These are phyloP conservation scores for Orbilia javanica DNA, from an alignment of 2,329 filamentous ascomycete genomes.

Conservation along the genomic window DNA sequence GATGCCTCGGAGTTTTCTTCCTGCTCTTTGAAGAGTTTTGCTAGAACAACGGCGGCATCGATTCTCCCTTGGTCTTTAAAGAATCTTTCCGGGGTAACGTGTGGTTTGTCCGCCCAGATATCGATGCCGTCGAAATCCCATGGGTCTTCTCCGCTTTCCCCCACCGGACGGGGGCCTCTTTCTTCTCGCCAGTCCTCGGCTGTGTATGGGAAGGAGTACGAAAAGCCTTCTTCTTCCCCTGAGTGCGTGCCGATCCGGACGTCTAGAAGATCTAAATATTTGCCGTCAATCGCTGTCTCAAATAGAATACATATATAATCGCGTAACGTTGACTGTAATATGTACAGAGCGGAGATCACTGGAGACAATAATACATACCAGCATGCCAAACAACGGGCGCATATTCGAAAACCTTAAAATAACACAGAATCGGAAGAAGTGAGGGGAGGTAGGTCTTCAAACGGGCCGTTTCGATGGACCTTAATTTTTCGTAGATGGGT, in stretches of 20 bases:
- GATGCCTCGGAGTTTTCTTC: background rate
- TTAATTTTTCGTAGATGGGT: background rate
- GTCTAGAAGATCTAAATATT: background rate
- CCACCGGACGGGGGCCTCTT: no score
- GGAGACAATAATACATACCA: background rate
- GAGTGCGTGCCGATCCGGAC: constrained; percentile 1
- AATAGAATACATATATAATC: background rate
- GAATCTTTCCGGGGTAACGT: background rate
- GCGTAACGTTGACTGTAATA: no score
- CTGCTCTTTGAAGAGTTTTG: background rate
- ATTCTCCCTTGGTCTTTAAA: background rate
- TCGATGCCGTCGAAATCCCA: background rate
- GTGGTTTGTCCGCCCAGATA: background rate
- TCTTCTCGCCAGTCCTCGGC: background rate
- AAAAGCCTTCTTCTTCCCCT: background rate
- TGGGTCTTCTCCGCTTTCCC: no score
- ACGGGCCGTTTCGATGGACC: background rate
- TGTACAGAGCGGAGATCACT: background rate
- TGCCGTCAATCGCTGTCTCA: background rate
- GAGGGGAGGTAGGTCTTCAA: background rate
- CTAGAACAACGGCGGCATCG: background rate
- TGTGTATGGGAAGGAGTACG: background rate
- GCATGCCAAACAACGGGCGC: background rate
- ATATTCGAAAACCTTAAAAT: constrained; percentile 1
- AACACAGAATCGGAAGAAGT: background rate